phyloP scores from a whole-genome alignment of 1,284 basidiomycete genomes.

The Cutaneotrichosporon spelunceum region DNA sequence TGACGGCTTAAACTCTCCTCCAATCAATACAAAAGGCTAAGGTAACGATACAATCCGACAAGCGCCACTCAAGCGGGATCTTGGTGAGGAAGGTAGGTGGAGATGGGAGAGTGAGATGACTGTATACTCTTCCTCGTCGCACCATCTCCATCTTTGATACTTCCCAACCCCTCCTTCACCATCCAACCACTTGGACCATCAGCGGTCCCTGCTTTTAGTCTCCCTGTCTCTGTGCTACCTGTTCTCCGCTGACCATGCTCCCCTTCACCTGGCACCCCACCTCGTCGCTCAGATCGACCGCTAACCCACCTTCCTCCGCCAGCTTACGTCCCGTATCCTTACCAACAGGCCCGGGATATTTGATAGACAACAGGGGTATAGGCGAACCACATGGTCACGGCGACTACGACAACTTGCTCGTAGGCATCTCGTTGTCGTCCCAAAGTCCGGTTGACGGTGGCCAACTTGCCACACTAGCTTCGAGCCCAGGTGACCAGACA shows the following conservation, averaged over 20 bases:
- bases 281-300: not conserved
- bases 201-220: no score
- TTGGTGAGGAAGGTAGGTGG: no score
- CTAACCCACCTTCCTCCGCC: not conserved
- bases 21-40: no score
- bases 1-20: no score
- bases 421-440: constrained; percentile 1
- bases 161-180: no score
- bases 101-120: no score
- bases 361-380: not conserved
- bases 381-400: not conserved
- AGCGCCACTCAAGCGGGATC: no score
- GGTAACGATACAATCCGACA: no score
- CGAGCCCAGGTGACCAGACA: not conserved
- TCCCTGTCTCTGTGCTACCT: not conserved
- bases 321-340: not conserved
- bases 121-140: no score
- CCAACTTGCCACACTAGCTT: not conserved
- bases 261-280: not conserved
- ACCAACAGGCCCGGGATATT: not conserved
- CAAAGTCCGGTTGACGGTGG: not conserved
- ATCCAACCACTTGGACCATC: no score
- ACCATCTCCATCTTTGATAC: no score
- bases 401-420: constrained; percentile 10
- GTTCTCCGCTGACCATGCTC: not conserved